These are phyloP conservation scores for Phytopythium ostracodes DNA, from an alignment of 352 stramenopile genomes.

Conservation along the genomic window DNA sequence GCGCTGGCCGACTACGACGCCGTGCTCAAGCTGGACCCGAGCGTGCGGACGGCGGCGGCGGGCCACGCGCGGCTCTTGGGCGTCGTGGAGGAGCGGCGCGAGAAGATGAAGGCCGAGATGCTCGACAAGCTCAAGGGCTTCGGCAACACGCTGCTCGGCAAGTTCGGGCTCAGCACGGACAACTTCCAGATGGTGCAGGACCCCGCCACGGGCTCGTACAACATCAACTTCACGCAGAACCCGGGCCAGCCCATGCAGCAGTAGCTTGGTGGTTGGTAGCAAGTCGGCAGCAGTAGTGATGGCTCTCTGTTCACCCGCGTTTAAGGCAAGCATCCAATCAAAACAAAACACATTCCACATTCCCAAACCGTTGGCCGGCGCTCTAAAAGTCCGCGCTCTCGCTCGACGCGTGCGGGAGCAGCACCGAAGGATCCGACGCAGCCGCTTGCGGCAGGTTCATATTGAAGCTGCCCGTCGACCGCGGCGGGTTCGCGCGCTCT, in stretches of 20 bases:
- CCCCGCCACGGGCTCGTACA: slow-evolving; percentile 96
- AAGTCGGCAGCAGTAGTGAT: too few relatives aligned
- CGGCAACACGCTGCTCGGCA: slow-evolving; percentile 97
- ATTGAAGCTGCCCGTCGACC: slow-evolving; percentile 50
- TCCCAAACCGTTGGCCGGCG: background rate
- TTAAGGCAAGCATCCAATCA: too few relatives aligned
- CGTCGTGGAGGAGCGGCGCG: slow-evolving; percentile 91
- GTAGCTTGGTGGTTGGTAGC: background rate
- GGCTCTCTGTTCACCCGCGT: too few relatives aligned
- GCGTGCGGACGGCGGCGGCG: slow-evolving; percentile 42
- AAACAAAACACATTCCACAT: too few relatives aligned
- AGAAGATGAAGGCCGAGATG: slow-evolving; percentile 99
- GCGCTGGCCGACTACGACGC: slow-evolving; percentile 88
- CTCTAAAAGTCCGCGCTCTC: slow-evolving; percentile 73
- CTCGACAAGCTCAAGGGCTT: slow-evolving; percentile 98
- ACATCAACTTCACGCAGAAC: slow-evolving; percentile 92
- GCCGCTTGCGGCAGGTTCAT: slow-evolving; percentile 22
- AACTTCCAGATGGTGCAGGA: slow-evolving; percentile 99
- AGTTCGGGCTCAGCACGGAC: slow-evolving; percentile 99
- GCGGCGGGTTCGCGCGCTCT: too few relatives aligned
- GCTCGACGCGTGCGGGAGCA: slow-evolving; percentile 17
- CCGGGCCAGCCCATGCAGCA: slow-evolving; percentile 2
- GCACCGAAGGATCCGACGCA: slow-evolving; percentile 21
- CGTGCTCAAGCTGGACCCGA: slow-evolving; percentile 92
- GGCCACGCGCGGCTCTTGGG: slow-evolving; percentile 81